Conservation (phyloP, 1,284 basidiomycete species). For the Naganishia albida region DNA sequence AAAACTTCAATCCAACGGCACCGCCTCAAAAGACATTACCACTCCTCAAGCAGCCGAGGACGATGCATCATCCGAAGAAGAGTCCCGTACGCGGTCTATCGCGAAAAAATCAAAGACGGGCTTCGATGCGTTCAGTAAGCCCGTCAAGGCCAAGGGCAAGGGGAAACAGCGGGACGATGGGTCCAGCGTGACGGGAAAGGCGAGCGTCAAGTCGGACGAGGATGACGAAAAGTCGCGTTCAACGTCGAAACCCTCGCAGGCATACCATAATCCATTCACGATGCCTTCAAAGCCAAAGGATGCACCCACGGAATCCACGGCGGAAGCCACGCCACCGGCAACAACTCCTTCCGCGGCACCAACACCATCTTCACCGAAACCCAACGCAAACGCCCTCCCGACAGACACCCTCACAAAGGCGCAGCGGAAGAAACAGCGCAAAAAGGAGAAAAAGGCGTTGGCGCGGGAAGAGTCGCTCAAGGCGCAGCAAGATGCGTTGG, state of each 20-base stretch:
- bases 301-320: too few species aligned
- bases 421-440: slow-evolving; percentile 23
- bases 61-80: slow-evolving; percentile 15
- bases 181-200: background rate
- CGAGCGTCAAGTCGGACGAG: background rate
- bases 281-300: background rate
- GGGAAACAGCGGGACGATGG: slow-evolving; percentile 12
- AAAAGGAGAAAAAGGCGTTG: slow-evolving; percentile 26
- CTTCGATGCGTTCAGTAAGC: slow-evolving; percentile 19
- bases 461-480: slow-evolving; percentile 13
- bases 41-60: background rate
- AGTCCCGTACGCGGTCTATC: slow-evolving; percentile 15
- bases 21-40: background rate
- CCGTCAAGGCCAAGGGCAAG: slow-evolving; percentile 14
- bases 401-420: slow-evolving; percentile 10
- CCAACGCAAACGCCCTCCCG: background rate
- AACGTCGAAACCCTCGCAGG: background rate
- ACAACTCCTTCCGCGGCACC: background rate
- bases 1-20: slow-evolving; percentile 6
- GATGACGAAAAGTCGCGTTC: background rate
- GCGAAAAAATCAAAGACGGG: slow-evolving; percentile 20
- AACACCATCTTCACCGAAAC: too few species aligned
- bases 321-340: background rate
- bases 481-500: slow-evolving; percentile 3
- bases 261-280: slow-evolving; percentile 14